Base-by-base conservation (phyloP, 2,329 filamentous ascomycete genomes). In the Phialemonium atrogriseum region DNA sequence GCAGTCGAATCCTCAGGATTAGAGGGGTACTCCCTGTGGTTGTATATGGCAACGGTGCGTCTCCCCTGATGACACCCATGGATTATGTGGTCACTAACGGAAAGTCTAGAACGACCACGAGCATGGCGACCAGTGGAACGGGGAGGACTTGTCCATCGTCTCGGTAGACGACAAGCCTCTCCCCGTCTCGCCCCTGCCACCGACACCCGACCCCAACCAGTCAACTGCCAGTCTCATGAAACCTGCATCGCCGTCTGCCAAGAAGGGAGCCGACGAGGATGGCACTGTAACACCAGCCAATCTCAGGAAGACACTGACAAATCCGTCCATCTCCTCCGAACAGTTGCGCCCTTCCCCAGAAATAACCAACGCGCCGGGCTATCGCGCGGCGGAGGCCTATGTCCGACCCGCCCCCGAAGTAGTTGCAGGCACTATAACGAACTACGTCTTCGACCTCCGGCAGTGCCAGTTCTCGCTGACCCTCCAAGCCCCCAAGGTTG, bases 121-220 rank as follows among this genome's bases (percentile, higher is more conserved):
- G 49, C 80, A 84, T 60, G 91, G 91, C 33, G 91, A 98, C 48
- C 77, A 86, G 43, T 98, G 91, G 91, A 98, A 98, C 45, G 91
- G 91, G 27, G 91, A 98, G 56, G 91, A 98, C 53, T 60, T 98
- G 20, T 95, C 88, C 5, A 91, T 98, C 33, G 82, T 78, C 51
- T 95, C 86, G 0, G 46, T 75, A 5, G 88, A 98, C 51, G 93
- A 98, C 55, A 79, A 77, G 33, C 59, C 66, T 11, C 52, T 80
- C 23, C 68, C 72, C 2, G 49, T 65, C 23, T 73, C 72, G 3
- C 52, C 68, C 5, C 38, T 73, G 4, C 70, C 69, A 1, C 64
- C 50, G 36, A 59, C 48, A 4, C 49, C 59, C 1, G 50, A 54
- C 4, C 34, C 33, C 7, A 60, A 54, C 32, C 63, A 58, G 27